Conservation (phyloP, 176 grass and related monocot species). For the Hyparrhenia diplandra region DNA sequence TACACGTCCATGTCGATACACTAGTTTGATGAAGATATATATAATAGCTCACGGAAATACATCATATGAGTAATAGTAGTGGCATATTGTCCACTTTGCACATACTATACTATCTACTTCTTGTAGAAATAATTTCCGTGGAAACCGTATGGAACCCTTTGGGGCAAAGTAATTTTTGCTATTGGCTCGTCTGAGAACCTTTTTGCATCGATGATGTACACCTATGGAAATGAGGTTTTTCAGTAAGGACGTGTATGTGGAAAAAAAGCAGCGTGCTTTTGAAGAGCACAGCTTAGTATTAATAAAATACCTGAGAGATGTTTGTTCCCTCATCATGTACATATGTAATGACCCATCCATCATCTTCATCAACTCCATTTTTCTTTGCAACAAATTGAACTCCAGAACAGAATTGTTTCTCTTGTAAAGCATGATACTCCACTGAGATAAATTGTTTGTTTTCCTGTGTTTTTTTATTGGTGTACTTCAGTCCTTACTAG, state of each 20-base stretch:
- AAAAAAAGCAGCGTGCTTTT: background rate
- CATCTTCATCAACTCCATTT: conserved; percentile 22
- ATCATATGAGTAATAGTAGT: too few species aligned
- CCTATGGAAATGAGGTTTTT: conserved; percentile 1
- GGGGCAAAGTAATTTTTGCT: conserved; percentile 28
- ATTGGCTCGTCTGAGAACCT: conserved; percentile 29
- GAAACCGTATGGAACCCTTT: conserved; percentile 46
- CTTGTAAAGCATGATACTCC: conserved; percentile 32
- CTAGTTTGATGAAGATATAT: too few species aligned
- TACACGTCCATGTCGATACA: too few species aligned
- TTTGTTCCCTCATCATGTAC: conserved; percentile 30
- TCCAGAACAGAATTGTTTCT: conserved; percentile 30
- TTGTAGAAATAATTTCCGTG: conserved; percentile 34
- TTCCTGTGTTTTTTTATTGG: background rate
- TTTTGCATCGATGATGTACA: conserved; percentile 46
- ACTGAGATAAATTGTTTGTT: conserved; percentile 29
- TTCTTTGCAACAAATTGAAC: conserved; percentile 46
- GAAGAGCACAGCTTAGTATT: background rate
- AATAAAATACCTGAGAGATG: conserved; percentile 25
- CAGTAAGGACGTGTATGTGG: background rate
- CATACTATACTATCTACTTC: too few species aligned
- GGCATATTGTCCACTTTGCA: too few species aligned
- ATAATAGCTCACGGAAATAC: too few species aligned
- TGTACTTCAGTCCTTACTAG: background rate
- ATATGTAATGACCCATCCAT: conserved; percentile 46